phyloP scores from a whole-genome alignment of 805 yeast species.

The Candida dendrica region DNA sequence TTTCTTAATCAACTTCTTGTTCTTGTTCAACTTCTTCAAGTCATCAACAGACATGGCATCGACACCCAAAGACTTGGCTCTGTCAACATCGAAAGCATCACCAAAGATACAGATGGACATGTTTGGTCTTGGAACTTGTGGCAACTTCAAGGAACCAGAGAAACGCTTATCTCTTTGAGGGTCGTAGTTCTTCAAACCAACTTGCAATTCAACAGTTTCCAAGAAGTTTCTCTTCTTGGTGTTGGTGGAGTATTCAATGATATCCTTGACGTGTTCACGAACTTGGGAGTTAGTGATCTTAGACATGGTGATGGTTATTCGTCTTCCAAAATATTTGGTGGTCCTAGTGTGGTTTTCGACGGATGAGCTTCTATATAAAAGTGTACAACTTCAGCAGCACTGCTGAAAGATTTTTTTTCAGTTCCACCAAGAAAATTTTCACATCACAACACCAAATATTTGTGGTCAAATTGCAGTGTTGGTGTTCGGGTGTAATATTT shows the following conservation, averaged over 20 bases:
- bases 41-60: constrained; percentile 99
- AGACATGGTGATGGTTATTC: constrained; percentile 51
- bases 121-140: constrained; percentile 99
- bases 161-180: constrained; percentile 99
- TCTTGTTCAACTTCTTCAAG: constrained; percentile 99
- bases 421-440: neutral
- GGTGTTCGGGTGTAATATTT: neutral
- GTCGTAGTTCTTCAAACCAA: constrained; percentile 99
- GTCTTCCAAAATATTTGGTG: constrained; percentile 77
- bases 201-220: constrained; percentile 99
- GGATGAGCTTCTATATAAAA: constrained; percentile 9
- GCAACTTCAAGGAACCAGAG: constrained; percentile 98
- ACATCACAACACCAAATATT: constrained; percentile 5
- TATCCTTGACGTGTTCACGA: constrained; percentile 92
- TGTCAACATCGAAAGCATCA: constrained; percentile 99
- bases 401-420: neutral
- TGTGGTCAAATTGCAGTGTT: neutral
- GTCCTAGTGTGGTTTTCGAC: constrained; percentile 44
- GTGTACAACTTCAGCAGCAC: neutral
- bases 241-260: constrained; percentile 83
- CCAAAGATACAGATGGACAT: constrained; percentile 99
- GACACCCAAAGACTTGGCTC: constrained; percentile 98
- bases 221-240: constrained; percentile 99
- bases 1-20: constrained; percentile 99
- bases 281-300: constrained; percentile 89